A percentile compares a stretch with the other conserved stretches of the same genome.
phyloP scores from a whole-genome alignment of 495 filamentous ascomycete genomes.

The Daldinia loculata region DNA sequence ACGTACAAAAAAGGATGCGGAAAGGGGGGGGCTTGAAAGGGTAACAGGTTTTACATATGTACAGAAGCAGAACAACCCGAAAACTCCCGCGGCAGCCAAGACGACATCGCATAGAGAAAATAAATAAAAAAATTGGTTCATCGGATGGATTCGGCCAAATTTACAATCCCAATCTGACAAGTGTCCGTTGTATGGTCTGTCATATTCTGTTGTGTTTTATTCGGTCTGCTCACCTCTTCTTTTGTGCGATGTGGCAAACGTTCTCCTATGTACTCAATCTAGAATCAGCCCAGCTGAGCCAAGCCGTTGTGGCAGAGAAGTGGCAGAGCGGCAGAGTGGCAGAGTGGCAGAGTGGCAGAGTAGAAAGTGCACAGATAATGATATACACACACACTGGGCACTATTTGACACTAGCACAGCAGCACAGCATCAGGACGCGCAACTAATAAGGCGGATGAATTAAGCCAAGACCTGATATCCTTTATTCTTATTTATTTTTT shows the following conservation, averaged over 20 bases:
- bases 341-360: neutral
- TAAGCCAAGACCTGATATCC: neutral
- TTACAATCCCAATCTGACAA: neutral
- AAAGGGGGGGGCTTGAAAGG: slow-evolving; percentile 1
- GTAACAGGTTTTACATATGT: too few relatives aligned
- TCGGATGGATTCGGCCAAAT: slow-evolving; percentile 1
- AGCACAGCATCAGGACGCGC: neutral
- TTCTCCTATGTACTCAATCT: neutral
- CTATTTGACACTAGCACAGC: neutral
- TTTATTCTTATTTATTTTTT: neutral
- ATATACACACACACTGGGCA: neutral
- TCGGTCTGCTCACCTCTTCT: neutral
- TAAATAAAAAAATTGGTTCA: neutral
- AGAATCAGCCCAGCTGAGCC: neutral
- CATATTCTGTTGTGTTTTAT: neutral
- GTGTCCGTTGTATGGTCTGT: neutral
- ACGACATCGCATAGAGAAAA: slow-evolving; percentile 4
- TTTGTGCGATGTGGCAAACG: neutral
- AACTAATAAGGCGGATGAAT: neutral
- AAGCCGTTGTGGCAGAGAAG: too few relatives aligned
- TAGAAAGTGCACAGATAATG: neutral
- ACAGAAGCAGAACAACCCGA: slow-evolving; percentile 12
- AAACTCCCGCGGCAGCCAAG: slow-evolving; percentile 17
- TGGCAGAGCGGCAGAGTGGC: neutral
- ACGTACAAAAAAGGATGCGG: neutral